Evolutionary conservation across 352 stramenopile species (phyloP).

Genomic region (Globisporangium cylindrosporum): DNA sequence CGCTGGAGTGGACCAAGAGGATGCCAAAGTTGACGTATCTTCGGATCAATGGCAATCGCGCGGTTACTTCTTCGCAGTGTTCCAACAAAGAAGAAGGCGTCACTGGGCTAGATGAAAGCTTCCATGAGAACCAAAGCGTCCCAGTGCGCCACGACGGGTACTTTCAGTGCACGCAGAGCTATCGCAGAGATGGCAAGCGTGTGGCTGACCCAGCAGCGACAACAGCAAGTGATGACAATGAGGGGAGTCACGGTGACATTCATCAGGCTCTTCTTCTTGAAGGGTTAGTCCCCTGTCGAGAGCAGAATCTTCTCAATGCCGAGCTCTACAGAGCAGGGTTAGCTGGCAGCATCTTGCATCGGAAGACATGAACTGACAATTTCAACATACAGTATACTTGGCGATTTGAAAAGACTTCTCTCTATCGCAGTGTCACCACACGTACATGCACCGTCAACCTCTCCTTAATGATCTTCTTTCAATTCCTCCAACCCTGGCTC

Average conservation of each 20-base stretch:
- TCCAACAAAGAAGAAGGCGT: not conserved
- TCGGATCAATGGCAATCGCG: conserved; percentile 51
- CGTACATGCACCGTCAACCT: not conserved
- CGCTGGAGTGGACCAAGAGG: conserved; percentile 21
- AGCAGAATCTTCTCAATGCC: conserved; percentile 25
- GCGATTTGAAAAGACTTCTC: not conserved
- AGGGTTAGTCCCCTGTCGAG: conserved; percentile 19
- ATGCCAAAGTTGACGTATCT: conserved; percentile 42
- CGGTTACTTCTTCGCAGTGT: too few species aligned
- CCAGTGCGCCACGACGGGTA: conserved; percentile 47
- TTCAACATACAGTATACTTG: not conserved
- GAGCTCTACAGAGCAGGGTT: conserved; percentile 12
- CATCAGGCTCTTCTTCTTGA: conserved; percentile 6
- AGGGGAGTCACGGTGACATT: not conserved
- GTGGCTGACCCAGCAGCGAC: not conserved
- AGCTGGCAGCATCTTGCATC: not conserved
- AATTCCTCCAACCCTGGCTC: conserved; percentile 3
- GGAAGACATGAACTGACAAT: not conserved
- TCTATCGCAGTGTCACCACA: not conserved
- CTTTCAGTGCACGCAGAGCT: conserved; percentile 38
- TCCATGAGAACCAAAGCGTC: not conserved
- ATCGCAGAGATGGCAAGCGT: not conserved
- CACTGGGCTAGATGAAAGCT: not conserved
- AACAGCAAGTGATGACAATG: not conserved
- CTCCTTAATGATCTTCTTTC: conserved; percentile 8